These are phyloP conservation scores for Heliosperma pusillum DNA, from an alignment of 148 eudicot species.

Conservation along the genomic window DNA sequence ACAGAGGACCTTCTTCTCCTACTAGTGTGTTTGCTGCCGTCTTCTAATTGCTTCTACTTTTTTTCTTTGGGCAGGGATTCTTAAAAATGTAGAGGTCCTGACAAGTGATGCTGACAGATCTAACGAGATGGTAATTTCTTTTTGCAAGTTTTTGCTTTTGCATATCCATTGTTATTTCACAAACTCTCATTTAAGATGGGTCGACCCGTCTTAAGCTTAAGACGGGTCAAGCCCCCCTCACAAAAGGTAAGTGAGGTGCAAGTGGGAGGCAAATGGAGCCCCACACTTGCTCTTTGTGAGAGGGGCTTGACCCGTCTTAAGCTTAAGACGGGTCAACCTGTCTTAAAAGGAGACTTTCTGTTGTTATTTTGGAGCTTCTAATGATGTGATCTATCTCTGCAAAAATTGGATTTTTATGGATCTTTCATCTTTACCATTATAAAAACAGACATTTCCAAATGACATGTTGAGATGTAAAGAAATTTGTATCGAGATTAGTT, in stretches of 20 bases:
- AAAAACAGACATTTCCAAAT: not conserved
- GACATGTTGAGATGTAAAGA: not conserved
- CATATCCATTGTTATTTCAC: constrained; percentile 9
- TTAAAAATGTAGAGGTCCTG: constrained; percentile 69
- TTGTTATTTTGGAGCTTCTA: not conserved
- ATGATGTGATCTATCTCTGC: not conserved
- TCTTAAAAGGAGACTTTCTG: too few relatives aligned
- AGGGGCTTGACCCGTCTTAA: too few relatives aligned
- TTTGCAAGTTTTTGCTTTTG: constrained; percentile 2
- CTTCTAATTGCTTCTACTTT: not conserved
- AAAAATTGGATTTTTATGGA: not conserved
- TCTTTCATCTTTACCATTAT: too few relatives aligned
- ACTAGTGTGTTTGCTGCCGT: not conserved
- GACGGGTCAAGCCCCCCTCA: too few relatives aligned
- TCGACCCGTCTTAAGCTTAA: too few relatives aligned
- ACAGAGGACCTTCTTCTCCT: not conserved
- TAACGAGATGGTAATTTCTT: constrained; percentile 64
- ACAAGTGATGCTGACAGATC: constrained; percentile 82
- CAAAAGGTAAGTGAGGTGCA: too few relatives aligned
- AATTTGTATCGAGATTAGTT: not conserved
- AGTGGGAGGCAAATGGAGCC: too few relatives aligned
- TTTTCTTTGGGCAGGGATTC: constrained; percentile 49
- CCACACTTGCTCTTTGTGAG: too few relatives aligned
- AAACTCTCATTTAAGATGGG: too few relatives aligned
- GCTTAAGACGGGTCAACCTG: too few relatives aligned